phyloP scores from a whole-genome alignment of 2,329 filamentous ascomycete species.

The Colletotrichum spaethianum region DNA sequence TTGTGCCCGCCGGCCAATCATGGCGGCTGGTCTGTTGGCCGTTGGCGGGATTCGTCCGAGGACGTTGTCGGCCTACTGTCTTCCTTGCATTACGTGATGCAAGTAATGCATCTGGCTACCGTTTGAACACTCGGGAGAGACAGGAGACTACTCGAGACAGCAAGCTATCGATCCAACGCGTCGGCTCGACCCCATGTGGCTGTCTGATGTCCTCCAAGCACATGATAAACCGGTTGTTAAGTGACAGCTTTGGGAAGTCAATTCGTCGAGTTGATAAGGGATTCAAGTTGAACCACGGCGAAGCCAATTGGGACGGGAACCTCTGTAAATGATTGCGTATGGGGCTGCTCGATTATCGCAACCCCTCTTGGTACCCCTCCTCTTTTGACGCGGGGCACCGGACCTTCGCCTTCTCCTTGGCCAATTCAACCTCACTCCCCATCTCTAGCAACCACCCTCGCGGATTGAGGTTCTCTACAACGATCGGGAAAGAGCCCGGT shows the following conservation, averaged over 20 bases:
- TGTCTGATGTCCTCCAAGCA: neutral
- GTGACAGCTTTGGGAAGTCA: neutral
- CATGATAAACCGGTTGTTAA: neutral
- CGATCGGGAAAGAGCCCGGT: neutral
- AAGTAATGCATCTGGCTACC: slow-evolving; percentile 32
- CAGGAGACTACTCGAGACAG: slow-evolving; percentile 14
- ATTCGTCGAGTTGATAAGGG: slow-evolving; percentile 3
- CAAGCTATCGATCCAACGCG: neutral
- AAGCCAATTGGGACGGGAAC: neutral
- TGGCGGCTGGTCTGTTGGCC: neutral
- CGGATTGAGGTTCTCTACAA: neutral
- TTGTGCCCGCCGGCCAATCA: slow-evolving; percentile 21
- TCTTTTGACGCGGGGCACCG: slow-evolving; percentile 9
- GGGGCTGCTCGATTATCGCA: neutral
- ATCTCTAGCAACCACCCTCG: neutral
- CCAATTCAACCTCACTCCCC: neutral
- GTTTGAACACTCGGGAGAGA: slow-evolving; percentile 7
- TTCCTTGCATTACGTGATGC: slow-evolving; percentile 41
- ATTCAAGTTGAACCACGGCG: neutral
- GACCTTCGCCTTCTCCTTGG: neutral
- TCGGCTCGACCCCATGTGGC: neutral
- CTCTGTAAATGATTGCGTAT: neutral
- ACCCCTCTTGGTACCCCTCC: slow-evolving; percentile 6
- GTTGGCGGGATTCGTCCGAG: slow-evolving; percentile 38
- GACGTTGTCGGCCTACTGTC: slow-evolving; percentile 19